phyloP scores from a whole-genome alignment of 305 asterid genomes.

The Salvia sclarea region DNA sequence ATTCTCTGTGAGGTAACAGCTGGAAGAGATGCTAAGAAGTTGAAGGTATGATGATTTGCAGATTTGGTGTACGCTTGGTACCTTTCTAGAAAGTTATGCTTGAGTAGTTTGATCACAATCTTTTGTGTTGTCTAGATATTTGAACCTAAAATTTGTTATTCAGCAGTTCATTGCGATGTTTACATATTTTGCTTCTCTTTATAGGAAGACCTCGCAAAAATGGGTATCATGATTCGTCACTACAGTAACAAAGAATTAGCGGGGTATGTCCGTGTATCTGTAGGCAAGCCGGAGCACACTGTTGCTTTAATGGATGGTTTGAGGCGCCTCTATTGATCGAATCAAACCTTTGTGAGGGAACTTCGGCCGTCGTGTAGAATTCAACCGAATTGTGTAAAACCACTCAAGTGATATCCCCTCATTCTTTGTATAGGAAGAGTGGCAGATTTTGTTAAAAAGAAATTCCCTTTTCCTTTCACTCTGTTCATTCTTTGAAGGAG shows the following conservation, averaged over 20 bases:
- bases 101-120: background rate
- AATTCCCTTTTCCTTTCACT: background rate
- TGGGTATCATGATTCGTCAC: slow-evolving; percentile 97
- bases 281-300: slow-evolving; percentile 94
- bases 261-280: slow-evolving; percentile 88
- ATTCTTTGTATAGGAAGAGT: background rate
- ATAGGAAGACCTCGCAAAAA: slow-evolving; percentile 88
- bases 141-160: background rate
- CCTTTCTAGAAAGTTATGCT: background rate
- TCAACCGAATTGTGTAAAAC: background rate
- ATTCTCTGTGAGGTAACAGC: slow-evolving; percentile 89
- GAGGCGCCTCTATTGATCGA: slow-evolving; percentile 45
- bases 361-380: background rate
- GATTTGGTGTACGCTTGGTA: background rate
- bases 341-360: background rate
- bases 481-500: background rate
- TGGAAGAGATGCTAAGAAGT: slow-evolving; percentile 88
- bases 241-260: slow-evolving; percentile 81
- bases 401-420: background rate
- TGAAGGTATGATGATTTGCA: slow-evolving; percentile 60
- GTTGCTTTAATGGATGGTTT: slow-evolving; percentile 72
- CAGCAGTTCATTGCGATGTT: background rate
- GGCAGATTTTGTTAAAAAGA: background rate
- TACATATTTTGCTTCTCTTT: background rate
- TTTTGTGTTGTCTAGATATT: background rate